Evolutionary conservation across 257 asterid genomes (phyloP), one percentile per base, ranked within the genome.

Genomic region (Parsonsia alboflavescens): DNA sequence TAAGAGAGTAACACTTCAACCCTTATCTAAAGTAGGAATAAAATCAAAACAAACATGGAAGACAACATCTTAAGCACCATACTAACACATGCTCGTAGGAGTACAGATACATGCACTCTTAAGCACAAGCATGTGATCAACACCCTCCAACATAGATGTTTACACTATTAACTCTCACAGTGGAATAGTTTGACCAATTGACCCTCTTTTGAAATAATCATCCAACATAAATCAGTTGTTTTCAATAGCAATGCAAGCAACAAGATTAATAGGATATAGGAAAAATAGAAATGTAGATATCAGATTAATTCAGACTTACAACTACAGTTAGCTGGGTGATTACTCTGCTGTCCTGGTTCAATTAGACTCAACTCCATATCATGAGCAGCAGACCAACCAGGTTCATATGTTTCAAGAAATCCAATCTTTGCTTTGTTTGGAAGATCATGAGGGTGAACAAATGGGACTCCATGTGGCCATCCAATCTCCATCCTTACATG

Each of bases 371-470:
- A 89, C 82, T 94, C 97, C 78, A 90, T 78, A 77, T 87, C 97
- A 79, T 95, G 89, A 17, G 87, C 87, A 79, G 92, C 92, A 5
- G 98, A 90, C 98, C 99, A 95, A 70, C 99, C 97, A 57, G 98
- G 96, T 81, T 95, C 98, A 64, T 95, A 95, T 64, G 99, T 92
- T 79, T 95, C 98, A 49, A 92, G 98, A 79, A 95, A 95, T 52
- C 98, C 94, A 78, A 92, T 89, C 90, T 95, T 95, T 44, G 99
- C 98, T 88, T 95, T 95, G 89, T 95, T 95, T 17, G 98, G 98
- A 86, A 92, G 97, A 86, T 95, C 99, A 36, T 95, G 99, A 44
- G 99, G 99, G 79, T 92, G 99, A 77, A 93, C 99, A 78, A 95
- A 95, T 24, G 99, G 98, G 75, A 92, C 99, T 67, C 97, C 99